Conservation (phyloP, 2,329 filamentous ascomycete species). For the Aspergillus thermomutatus region DNA sequence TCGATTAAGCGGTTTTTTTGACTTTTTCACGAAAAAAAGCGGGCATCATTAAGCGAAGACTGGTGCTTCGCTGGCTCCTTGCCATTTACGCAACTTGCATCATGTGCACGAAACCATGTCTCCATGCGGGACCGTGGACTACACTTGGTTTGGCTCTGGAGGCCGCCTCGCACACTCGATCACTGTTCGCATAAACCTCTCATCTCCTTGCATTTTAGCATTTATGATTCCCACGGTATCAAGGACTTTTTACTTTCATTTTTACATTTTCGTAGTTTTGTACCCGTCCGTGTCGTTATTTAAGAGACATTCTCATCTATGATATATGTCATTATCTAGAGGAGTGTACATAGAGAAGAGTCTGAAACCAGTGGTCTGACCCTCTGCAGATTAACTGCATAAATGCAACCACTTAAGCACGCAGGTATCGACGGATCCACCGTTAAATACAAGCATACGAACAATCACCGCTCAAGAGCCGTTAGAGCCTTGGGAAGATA, state of each 20-base stretch:
- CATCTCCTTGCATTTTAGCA: background rate
- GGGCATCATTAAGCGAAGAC: constrained; percentile 16
- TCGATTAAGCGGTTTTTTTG: constrained; percentile 30
- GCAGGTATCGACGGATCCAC: background rate
- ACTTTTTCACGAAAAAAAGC: constrained; percentile 24
- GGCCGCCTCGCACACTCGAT: background rate
- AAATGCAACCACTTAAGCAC: background rate
- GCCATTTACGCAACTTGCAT: background rate
- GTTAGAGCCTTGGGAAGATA: constrained; percentile 52
- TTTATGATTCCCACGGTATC: background rate
- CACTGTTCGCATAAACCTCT: background rate
- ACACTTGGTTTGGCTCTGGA: background rate
- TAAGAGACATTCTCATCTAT: background rate
- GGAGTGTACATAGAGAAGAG: background rate
- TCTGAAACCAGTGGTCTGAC: background rate
- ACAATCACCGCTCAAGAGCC: constrained; percentile 23
- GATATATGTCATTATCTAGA: background rate
- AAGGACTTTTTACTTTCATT: background rate
- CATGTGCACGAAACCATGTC: background rate
- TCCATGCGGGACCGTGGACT: background rate
- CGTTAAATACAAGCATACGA: background rate
- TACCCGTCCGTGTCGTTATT: background rate
- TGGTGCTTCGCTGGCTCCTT: background rate
- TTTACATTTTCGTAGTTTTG: background rate
- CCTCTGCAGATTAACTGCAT: background rate